A percentile compares a stretch with the other conserved stretches of the same genome.
phyloP scores from a whole-genome alignment of 2,329 filamentous ascomycete genomes.

The Ciborinia camelliae region DNA sequence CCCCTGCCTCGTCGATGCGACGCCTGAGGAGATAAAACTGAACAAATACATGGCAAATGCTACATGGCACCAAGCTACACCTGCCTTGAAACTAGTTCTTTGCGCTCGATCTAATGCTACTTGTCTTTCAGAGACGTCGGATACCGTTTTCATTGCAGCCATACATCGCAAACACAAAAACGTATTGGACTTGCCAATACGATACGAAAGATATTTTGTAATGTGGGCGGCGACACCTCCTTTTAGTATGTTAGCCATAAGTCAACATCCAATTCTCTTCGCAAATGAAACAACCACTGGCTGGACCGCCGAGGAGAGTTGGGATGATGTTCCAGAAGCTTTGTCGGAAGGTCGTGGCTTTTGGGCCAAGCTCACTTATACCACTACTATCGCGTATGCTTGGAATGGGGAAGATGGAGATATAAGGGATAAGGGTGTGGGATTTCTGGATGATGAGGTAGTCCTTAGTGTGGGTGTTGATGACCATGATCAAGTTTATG shows the following conservation, averaged over 20 bases:
- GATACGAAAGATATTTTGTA: slow-evolving; percentile 41
- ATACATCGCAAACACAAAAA: slow-evolving; percentile 42
- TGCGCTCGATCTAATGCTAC: slow-evolving; percentile 35
- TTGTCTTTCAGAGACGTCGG: slow-evolving; percentile 28
- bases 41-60: slow-evolving; percentile 24
- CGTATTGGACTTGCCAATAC: slow-evolving; percentile 36
- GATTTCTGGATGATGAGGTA: slow-evolving; percentile 42
- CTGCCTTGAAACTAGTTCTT: slow-evolving; percentile 40
- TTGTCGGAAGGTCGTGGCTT: slow-evolving; percentile 22
- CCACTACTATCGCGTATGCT: slow-evolving; percentile 41
- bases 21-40: slow-evolving; percentile 17
- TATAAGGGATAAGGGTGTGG: slow-evolving; percentile 37
- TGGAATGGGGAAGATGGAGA: slow-evolving; percentile 38
- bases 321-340: slow-evolving; percentile 34
- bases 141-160: slow-evolving; percentile 38
- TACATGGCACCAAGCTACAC: slow-evolving; percentile 42
- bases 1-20: slow-evolving; percentile 27
- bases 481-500: slow-evolving; percentile 39
- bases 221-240: slow-evolving; percentile 39
- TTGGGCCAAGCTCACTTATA: slow-evolving; percentile 41
- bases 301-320: slow-evolving; percentile 39
- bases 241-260: slow-evolving; percentile 40
- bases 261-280: slow-evolving; percentile 38
- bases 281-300: slow-evolving; percentile 40
- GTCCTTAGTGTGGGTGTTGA: slow-evolving; percentile 41